Conservation (phyloP, 2,329 filamentous ascomycete genomes). For the Pestalotiopsis fici region DNA sequence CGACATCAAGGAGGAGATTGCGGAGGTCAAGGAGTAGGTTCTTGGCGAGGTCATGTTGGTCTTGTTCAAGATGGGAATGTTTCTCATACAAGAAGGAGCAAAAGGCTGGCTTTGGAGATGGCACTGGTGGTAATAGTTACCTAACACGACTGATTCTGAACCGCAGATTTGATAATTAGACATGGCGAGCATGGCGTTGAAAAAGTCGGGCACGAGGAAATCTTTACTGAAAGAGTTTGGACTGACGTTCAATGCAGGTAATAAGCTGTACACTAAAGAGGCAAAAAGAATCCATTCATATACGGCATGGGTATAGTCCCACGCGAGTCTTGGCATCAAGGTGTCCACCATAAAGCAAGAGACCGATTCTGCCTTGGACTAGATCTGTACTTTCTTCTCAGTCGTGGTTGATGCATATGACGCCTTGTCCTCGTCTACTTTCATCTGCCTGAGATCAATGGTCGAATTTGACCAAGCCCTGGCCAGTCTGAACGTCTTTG, state of each 20-base stretch:
- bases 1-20: conserved; percentile 22
- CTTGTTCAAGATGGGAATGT: conserved; percentile 19
- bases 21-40: conserved; percentile 29
- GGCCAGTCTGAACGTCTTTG: conserved; percentile 10
- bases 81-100: conserved; percentile 17
- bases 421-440: background rate
- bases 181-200: background rate
- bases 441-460: background rate
- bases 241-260: background rate
- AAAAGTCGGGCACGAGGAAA: background rate
- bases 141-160: background rate
- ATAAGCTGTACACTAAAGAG: too few species aligned
- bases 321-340: too few species aligned
- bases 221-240: background rate
- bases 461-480: conserved; percentile 4
- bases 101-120: conserved; percentile 9
- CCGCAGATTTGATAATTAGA: background rate
- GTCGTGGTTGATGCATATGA: background rate
- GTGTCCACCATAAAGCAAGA: too few species aligned
- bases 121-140: conserved; percentile 1
- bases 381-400: background rate
- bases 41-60: conserved; percentile 23
- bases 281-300: too few species aligned
- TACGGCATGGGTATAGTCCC: too few species aligned
- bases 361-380: background rate